Conservation (phyloP, 345 rosid genomes). For the Orychophragmus violaceus region DNA sequence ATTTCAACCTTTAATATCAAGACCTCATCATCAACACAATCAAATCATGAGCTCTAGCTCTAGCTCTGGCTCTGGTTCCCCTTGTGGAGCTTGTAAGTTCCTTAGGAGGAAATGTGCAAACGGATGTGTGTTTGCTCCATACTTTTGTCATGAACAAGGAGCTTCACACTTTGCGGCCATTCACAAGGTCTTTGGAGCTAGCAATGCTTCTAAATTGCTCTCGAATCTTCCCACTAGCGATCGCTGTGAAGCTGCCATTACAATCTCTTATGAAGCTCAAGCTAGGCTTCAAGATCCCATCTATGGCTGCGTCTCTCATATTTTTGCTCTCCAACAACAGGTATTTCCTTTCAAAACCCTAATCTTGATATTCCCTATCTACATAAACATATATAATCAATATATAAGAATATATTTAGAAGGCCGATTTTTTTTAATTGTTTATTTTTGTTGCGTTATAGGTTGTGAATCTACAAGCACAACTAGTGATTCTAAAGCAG, state of each 20-base stretch:
- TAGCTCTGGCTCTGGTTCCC: slow-evolving; percentile 60
- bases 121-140: slow-evolving; percentile 96
- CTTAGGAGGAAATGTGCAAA: slow-evolving; percentile 83
- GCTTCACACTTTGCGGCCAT: slow-evolving; percentile 86
- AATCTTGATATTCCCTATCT: not conserved
- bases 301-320: slow-evolving; percentile 92
- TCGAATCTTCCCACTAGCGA: slow-evolving; percentile 68
- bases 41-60: slow-evolving; percentile 27
- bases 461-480: slow-evolving; percentile 86
- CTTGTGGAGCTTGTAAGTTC: slow-evolving; percentile 98
- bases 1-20: not conserved
- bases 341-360: slow-evolving; percentile 35
- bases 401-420: not conserved
- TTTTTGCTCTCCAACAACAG: slow-evolving; percentile 95
- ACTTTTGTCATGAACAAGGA: slow-evolving; percentile 92
- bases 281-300: slow-evolving; percentile 95
- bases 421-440: not conserved
- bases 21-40: not conserved
- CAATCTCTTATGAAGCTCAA: slow-evolving; percentile 96
- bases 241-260: slow-evolving; percentile 80
- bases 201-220: slow-evolving; percentile 84
- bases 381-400: not conserved
- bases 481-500: slow-evolving; percentile 76
- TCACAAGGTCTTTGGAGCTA: slow-evolving; percentile 95
- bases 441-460: slow-evolving; percentile 24